Base-by-base conservation (phyloP, 1,139 yeast species). In the Petasospora fabianii region DNA sequence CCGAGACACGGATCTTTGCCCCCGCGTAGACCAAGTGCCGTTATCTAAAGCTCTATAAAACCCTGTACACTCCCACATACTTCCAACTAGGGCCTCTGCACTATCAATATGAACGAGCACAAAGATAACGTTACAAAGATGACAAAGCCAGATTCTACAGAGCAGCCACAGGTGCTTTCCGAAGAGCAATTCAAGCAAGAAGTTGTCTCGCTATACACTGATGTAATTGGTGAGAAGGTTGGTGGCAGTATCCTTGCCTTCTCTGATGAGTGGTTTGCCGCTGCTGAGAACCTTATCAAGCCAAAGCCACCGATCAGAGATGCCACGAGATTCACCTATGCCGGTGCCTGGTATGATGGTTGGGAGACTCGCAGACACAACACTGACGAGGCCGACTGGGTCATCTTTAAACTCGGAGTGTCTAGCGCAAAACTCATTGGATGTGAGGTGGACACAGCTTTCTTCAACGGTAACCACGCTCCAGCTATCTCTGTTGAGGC, bases 281-380 rank as follows among this genome's bases (percentile, higher is more conserved):
- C 78, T 35, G 97, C 97, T n/a, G 76, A 73, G 34, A 90, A 90
- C 64, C 72, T 90, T 56, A 80, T 87, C 61, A 80, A 84, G 57
- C 90, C 96, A 27, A 72, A 72, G 39, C 71, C 80, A 7, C 95
- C 97, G 5, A 74, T 86, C 42, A 71, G 94, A 56, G 95, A 86
- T 55, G 83, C 85, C 17, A 81, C 88, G 15, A 70, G 74, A 54
- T 90, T 86, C 63, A 77, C 84, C 5, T 83, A 77, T 48, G 77
- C 90, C 5, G 97, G 97, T 39, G 96, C 96, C 6, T 88, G 97
- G 96, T 90, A 85, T 59, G 97, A 90, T 54, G 97, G 97, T 13
- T 90, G 97, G 97, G 97, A 90, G 63, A 88, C 97, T 17, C 74
- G 97, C 60, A 75, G 97, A 64, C 97, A 90, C 68, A 90, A 90